Base-by-base conservation (phyloP, 495 filamentous ascomycete species). In the Lepraria neglecta region DNA sequence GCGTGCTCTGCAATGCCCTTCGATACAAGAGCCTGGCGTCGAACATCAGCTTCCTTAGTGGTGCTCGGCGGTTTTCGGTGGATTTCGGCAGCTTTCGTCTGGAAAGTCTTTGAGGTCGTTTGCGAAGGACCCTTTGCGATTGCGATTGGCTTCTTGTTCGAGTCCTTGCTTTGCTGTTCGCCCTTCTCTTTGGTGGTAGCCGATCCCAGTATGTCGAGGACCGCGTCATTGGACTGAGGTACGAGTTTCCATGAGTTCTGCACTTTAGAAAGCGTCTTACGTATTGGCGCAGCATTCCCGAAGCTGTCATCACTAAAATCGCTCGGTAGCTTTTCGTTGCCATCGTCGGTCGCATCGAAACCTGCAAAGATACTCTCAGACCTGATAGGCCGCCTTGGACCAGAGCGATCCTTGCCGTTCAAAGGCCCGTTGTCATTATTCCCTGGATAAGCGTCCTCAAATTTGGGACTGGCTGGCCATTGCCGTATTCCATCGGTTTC, bases 351-450 rank as follows among this genome's bases (percentile, higher is more conserved):
- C 7, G 75, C 79, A n/a, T 84, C 81, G 64, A 95, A 92, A 1
- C 89, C 89, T 24, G 89, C 89, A 68, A 94, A 92, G n/a, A 95
- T 75, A 69, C 88, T 92, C 67, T 87, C 91, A 35, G 87, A 85
- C 62, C 88, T 78, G 63, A 85, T 82, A 2, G 88, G 89, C 42
- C 88, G 79, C 60, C 86, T 82, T 58, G 89, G 76, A 21, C 80
- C 78, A 15, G 81, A 79, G 42, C 74, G 78, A 6, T 70, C 56
- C 85, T 79, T 51, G 74, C 77, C 5, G 83, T 83, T 60, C n/a
- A 92, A 70, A 3, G 89, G 88, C 0, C 87, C 89, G 64, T 91
- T 87, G 67, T 92, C 89, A 67, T 91, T 91, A 63, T 90, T 91
- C 0, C 89, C 90, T 4, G 87, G 86, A 68, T 92, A 92, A 7